Evolutionary conservation across 2,329 filamentous ascomycete species (phyloP), one percentile per base, ranked within the genome.

Genomic region (Cladosporium sp.): DNA sequence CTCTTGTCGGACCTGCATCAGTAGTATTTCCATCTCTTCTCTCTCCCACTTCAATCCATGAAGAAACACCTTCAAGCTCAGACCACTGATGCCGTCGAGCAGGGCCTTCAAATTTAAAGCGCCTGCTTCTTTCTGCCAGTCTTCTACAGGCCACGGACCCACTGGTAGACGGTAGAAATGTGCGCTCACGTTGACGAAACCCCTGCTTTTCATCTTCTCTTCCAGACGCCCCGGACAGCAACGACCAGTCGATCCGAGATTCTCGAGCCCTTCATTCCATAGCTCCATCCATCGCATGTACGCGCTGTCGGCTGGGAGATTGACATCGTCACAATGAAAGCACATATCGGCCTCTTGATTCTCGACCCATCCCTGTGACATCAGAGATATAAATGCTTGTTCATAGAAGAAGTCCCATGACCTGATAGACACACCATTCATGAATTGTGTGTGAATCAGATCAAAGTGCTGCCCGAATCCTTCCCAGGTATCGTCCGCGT

Each of bases 281-380:
- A 72, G 64, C 31, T 67, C 63, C 23, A 66, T 53, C 71, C 69
- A 72, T 7, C 69, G 67, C 14, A 67, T 64, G 26, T 67, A 61
- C 1, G 70, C 63, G 10, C 67, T 68, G 46, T 72, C 69, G 14
- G 62, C 16, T 3, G 67, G 71, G 69, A 79, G 71, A n/a, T 73
- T 78, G 11, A 72, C 68, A 63, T 78, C 75, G 31, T 73, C 69
- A 11, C 72, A 71, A 33, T 31, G 50, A 56, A 71, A 67, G 33
- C 66, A 63, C 18, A 70, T 65, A 35, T 72, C 71, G 37, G 78
- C 74, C 60, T 80, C 79, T 49, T 77, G 77, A 16, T 77, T 72
- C 69, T 80, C 79, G 11, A 80, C 73, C 70, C 76, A 79, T 29
- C 77, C 78, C 12, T 78, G 73, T 3, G 75, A 73, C 55, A 71